phyloP scores from a whole-genome alignment of 2,329 filamentous ascomycete genomes.

The Coccinonectria pachysandricola region DNA sequence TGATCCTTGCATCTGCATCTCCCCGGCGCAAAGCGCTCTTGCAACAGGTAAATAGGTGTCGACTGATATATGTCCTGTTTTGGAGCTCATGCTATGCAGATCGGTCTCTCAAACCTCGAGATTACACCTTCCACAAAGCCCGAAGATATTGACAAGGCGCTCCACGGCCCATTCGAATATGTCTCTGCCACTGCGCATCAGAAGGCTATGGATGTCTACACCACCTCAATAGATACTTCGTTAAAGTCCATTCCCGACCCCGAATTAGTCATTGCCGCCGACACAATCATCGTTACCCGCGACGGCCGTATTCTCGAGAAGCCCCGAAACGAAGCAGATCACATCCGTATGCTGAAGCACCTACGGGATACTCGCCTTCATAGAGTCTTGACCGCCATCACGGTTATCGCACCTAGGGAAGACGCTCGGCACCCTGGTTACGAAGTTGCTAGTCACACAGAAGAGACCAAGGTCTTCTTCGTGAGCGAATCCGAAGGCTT shows the following conservation, averaged over 20 bases:
- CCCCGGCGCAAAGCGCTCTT: constrained; percentile 77
- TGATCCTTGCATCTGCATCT: constrained; percentile 84
- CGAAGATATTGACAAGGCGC: constrained; percentile 72
- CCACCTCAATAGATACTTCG: constrained; percentile 32
- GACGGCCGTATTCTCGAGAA: constrained; percentile 81
- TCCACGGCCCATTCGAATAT: constrained; percentile 76
- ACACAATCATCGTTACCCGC: constrained; percentile 76
- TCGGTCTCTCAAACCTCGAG: constrained; percentile 75
- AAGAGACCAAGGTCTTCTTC: constrained; percentile 89
- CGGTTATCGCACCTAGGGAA: constrained; percentile 69
- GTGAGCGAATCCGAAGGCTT: constrained; percentile 49
- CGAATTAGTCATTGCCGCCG: constrained; percentile 76
- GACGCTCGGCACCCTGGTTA: constrained; percentile 81
- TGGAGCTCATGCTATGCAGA: constrained; percentile 31
- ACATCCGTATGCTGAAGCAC: constrained; percentile 72
- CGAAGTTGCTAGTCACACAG: constrained; percentile 66
- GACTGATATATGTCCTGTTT: too few species aligned
- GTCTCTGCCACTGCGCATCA: constrained; percentile 75
- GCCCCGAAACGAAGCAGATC: constrained; percentile 69
- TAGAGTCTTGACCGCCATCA: constrained; percentile 78
- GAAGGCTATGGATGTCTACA: constrained; percentile 69
- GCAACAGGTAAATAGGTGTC: constrained; percentile 41
- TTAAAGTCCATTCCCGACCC: constrained; percentile 51
- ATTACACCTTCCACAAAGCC: constrained; percentile 72
- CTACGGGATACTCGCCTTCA: constrained; percentile 70